Conservation (phyloP, 2,329 filamentous ascomycete genomes). For the Fusarium nisikadoi region DNA sequence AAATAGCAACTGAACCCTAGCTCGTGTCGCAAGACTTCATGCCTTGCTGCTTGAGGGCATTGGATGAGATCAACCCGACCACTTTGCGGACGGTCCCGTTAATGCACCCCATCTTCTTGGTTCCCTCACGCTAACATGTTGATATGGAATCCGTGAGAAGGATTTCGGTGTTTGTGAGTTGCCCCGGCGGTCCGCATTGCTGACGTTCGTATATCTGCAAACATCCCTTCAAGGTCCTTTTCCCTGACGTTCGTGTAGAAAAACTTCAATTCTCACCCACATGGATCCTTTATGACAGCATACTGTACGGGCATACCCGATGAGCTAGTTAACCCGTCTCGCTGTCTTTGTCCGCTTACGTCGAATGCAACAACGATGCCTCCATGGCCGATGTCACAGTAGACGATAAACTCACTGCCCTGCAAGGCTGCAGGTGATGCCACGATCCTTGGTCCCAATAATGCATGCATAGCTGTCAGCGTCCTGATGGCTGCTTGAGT, state of each 20-base stretch:
- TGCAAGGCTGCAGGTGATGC: conserved; percentile 23
- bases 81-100: conserved; percentile 1
- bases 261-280: conserved; percentile 4
- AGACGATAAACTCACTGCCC: conserved; percentile 12
- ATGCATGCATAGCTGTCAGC: conserved; percentile 20
- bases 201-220: conserved; percentile 11
- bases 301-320: conserved; percentile 15
- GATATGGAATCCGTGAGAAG: background rate
- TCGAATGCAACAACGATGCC: conserved; percentile 10
- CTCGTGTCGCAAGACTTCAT: conserved; percentile 24
- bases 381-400: conserved; percentile 10
- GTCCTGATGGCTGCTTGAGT: background rate
- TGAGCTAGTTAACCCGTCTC: conserved; percentile 5
- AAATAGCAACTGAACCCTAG: conserved; percentile 20
- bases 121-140: conserved; percentile 22
- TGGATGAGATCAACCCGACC: conserved; percentile 1
- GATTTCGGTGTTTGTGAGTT: conserved; percentile 6
- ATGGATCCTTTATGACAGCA: conserved; percentile 19
- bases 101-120: conserved; percentile 7
- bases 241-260: background rate
- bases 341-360: conserved; percentile 12
- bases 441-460: conserved; percentile 5
- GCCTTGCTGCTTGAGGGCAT: background rate
- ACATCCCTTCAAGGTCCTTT: conserved; percentile 1
- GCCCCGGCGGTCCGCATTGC: conserved; percentile 11